Base-by-base conservation (phyloP, 2,329 filamentous ascomycete species). In the Fusarium sp. region DNA sequence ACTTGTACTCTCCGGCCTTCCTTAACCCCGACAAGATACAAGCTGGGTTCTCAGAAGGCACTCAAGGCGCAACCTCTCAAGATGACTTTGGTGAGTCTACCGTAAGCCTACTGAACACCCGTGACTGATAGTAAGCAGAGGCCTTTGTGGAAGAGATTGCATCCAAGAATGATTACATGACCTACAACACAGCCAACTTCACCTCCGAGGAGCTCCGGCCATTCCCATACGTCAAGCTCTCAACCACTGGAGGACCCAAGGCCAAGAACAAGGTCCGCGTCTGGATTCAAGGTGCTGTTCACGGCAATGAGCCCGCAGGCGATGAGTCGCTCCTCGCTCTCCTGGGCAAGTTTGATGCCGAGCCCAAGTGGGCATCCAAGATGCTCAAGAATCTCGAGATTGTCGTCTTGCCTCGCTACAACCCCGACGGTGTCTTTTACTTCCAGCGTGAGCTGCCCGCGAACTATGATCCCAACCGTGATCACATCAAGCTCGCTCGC, bases 351-450 rank as follows among this genome's bases (percentile, higher is more conserved):
- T 76, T 82, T 11, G 75, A 81, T 20, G 76, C 72, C 29, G 71
- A 82, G 2, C 61, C 75, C 0, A 73, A 76, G 11, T 82, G 81
- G 81, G 80, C 81, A 0, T 39, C 69, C 0, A 76, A 72, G 4
- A 45, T 82, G 0, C 78, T 82, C 1, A 67, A 77, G 18, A 76
- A 79, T 3, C 66, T 80, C 1, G 81, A 82, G 7, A 76, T 82
- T 1, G 57, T 82, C 13, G 52, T 82, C 14, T 45, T 82, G 7
- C 81, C 80, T 0, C 75, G 81, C 0, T 82, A 82, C 27, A 82
- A 82, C 33, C 79, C 80, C 0, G 81, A 82, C n/a, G 81, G 81
- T 2, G 78, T 81, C 3, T 79, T 74, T 24, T 82, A 82, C 65
- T 82, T 82, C 67, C 81, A 82, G 71, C 78, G 81, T 2, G 69